A percentile compares a stretch with the other conserved stretches of the same genome.
Evolutionary conservation across 768 basidiomycete species (phyloP).

Genomic region (Lanmaoa pseudosensibilis): DNA sequence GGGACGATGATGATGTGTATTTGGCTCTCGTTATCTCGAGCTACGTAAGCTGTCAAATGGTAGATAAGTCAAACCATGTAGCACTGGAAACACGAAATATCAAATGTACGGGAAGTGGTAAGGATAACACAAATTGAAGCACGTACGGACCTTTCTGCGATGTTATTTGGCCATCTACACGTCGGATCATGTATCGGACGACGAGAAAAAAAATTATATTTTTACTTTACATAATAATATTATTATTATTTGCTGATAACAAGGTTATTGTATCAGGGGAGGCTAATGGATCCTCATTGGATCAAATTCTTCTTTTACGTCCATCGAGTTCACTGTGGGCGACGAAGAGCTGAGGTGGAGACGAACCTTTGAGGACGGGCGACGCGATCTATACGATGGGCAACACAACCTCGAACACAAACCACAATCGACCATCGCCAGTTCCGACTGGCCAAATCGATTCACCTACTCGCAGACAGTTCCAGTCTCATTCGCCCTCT

Average conservation of each 20-base stretch:
- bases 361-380: constrained; percentile 15
- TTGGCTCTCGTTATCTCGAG: constrained; percentile 7
- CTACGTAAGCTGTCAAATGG: neutral
- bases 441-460: constrained; percentile 29
- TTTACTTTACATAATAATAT: constrained; percentile 12
- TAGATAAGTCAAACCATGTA: neutral
- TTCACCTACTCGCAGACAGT: constrained; percentile 15
- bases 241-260: constrained; percentile 13
- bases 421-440: constrained; percentile 29
- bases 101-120: neutral
- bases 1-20: constrained; percentile 9
- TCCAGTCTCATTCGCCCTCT: constrained; percentile 37
- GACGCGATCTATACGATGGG: constrained; percentile 33
- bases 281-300: constrained; percentile 27
- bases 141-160: neutral
- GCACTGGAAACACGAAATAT: neutral
- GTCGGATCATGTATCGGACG: neutral
- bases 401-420: constrained; percentile 34
- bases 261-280: constrained; percentile 22
- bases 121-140: neutral
- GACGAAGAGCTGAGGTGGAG: constrained; percentile 17
- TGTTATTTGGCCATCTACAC: too few species aligned
- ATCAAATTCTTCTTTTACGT: constrained; percentile 33
- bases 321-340: constrained; percentile 28
- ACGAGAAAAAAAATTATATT: constrained; percentile 3